A percentile compares a stretch with the other conserved stretches of the same genome.
Conservation (phyloP, 371 early-diverging fungal species). For the Neoconidiobolus thromboides region DNA sequence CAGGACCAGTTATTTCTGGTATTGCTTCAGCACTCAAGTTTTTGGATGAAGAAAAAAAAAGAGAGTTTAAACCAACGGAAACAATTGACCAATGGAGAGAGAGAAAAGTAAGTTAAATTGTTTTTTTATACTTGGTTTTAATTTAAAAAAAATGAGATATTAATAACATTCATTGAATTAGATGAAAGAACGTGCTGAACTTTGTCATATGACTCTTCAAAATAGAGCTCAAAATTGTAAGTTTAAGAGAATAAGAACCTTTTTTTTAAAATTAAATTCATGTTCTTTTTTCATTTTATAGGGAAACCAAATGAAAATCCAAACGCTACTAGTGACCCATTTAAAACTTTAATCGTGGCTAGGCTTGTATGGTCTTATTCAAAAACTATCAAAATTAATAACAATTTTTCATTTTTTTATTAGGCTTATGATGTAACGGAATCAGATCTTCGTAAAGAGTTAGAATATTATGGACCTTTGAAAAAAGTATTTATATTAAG, state of each 20-base stretch:
- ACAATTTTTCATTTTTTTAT: not conserved
- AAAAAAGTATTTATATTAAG: constrained; percentile 31
- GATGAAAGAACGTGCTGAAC: no score
- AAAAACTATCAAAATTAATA: not conserved
- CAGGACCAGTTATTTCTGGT: constrained; percentile 36
- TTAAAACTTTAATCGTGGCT: constrained; percentile 80
- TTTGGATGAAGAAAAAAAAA: constrained; percentile 31
- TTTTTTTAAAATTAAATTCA: no score
- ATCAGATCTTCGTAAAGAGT: constrained; percentile 51
- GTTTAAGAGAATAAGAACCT: no score
- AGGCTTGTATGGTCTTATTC: constrained; percentile 30
- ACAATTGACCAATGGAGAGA: constrained; percentile 43
- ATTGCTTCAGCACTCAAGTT: constrained; percentile 40
- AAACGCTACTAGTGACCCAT: constrained; percentile 66
- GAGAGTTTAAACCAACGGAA: constrained; percentile 53
- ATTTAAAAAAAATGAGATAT: no score
- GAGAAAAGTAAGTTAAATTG: constrained; percentile 29
- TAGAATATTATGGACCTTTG: constrained; percentile 69
- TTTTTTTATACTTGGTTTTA: not conserved
- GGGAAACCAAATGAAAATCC: constrained; percentile 54
- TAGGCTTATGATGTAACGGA: constrained; percentile 64
- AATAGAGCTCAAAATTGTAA: no score
- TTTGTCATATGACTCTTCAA: no score
- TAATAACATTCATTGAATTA: no score
- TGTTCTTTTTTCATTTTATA: constrained; percentile 8